phyloP scores from a whole-genome alignment of 495 filamentous ascomycete genomes.

The Hamigera avellanea region DNA sequence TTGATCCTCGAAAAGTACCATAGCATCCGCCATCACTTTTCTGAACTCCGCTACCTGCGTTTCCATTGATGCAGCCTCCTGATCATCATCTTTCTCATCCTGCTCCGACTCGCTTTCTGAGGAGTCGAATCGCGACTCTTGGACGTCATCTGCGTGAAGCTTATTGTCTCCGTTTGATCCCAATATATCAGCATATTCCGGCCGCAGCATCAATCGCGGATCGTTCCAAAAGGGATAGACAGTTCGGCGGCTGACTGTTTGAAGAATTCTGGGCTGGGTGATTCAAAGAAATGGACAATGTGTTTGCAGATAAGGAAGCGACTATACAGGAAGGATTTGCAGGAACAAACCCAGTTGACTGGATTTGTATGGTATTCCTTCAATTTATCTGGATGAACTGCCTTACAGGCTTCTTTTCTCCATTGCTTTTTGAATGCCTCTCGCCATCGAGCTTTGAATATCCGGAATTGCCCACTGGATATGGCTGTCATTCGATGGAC shows the following conservation, averaged over 20 bases:
- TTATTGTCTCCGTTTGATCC: neutral
- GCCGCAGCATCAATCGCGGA: constrained; percentile 2
- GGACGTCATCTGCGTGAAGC: neutral
- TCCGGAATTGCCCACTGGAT: constrained; percentile 2
- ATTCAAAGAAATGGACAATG: constrained; percentile 4
- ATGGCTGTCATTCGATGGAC: constrained; percentile 4
- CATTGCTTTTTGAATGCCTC: constrained; percentile 3
- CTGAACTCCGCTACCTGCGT: too few species aligned
- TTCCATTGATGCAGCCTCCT: too few species aligned
- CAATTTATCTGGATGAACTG: constrained; percentile 1
- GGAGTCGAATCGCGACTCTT: neutral
- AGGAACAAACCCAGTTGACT: constrained; percentile 4
- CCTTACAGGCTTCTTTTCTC: constrained; percentile 2
- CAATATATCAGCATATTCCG: constrained; percentile 1
- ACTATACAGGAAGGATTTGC: constrained; percentile 3
- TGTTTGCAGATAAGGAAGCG: constrained; percentile 5
- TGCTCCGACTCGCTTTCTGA: neutral
- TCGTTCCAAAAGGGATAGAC: constrained; percentile 4
- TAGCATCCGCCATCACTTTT: too few species aligned
- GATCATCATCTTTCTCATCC: too few species aligned
- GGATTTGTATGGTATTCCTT: constrained; percentile 4
- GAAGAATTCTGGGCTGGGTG: constrained; percentile 3
- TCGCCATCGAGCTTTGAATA: constrained; percentile 5
- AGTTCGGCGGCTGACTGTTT: constrained; percentile 1
- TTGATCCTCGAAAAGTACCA: neutral